These are phyloP conservation scores for Cyberlindnera xishuangbannaensis DNA, from an alignment of 805 yeast species.

Conservation along the genomic window DNA sequence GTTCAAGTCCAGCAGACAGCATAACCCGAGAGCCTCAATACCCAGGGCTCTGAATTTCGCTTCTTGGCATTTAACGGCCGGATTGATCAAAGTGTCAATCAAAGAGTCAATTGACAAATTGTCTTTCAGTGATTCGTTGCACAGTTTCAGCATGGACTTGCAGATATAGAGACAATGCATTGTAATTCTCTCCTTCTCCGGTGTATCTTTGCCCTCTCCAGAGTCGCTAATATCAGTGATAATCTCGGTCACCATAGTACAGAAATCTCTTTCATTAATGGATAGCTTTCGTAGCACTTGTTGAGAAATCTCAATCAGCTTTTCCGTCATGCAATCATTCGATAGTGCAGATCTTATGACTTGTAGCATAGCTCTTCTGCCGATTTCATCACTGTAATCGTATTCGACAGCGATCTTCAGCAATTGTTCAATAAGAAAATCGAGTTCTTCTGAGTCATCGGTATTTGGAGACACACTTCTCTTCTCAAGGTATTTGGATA, in stretches of 20 bases:
- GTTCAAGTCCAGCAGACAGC: slow-evolving; percentile 62
- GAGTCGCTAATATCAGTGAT: slow-evolving; percentile 80
- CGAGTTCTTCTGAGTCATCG: slow-evolving; percentile 51
- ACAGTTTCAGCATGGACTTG: slow-evolving; percentile 61
- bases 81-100: slow-evolving; percentile 70
- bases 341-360: slow-evolving; percentile 55
- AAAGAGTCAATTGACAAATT: slow-evolving; percentile 64
- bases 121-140: slow-evolving; percentile 56
- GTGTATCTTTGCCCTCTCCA: slow-evolving; percentile 21
- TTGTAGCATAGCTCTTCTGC: slow-evolving; percentile 70
- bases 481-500: slow-evolving; percentile 50
- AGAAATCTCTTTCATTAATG: slow-evolving; percentile 76
- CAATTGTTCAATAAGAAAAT: slow-evolving; percentile 72
- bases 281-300: slow-evolving; percentile 66
- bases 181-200: slow-evolving; percentile 35
- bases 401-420: slow-evolving; percentile 59
- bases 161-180: slow-evolving; percentile 64
- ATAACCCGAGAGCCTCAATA: slow-evolving; percentile 69
- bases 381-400: slow-evolving; percentile 88
- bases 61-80: slow-evolving; percentile 62
- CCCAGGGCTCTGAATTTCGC: slow-evolving; percentile 55
- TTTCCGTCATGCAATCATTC: slow-evolving; percentile 49
- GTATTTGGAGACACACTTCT: slow-evolving; percentile 28
- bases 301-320: slow-evolving; percentile 49
- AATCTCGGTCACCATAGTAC: slow-evolving; percentile 78